Percentiles rank a stretch among this genome's conserved stretches.
These are phyloP conservation scores for Saccharomycopsis oosterbeekiorum DNA, from an alignment of 805 yeast genomes.

Conservation along the genomic window DNA sequence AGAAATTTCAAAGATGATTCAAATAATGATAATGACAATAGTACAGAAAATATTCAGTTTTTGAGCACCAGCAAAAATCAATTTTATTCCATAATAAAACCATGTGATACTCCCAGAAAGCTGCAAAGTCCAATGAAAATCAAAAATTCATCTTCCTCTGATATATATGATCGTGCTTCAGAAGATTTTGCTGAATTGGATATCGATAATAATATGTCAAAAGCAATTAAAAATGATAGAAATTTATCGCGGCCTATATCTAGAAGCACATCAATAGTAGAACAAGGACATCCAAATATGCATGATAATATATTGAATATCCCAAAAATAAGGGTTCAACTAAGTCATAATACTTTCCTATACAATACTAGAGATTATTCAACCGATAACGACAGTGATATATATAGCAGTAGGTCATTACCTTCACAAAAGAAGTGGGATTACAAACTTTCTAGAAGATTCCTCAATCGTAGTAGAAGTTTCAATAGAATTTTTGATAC, in stretches of 20 bases:
- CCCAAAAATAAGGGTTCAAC: background rate
- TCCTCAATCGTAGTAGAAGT: slow-evolving; percentile 6
- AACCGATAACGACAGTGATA: slow-evolving; percentile 1
- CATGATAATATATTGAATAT: background rate
- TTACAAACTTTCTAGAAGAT: background rate
- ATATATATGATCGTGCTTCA: background rate
- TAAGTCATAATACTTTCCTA: no score
- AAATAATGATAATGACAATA: background rate
- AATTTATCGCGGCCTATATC: background rate
- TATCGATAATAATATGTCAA: background rate
- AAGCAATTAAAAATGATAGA: background rate
- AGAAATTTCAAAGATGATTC: background rate
- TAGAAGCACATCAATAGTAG: slow-evolving; percentile 12
- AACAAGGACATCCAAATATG: background rate
- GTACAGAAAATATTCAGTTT: background rate
- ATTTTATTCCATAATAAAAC: background rate
- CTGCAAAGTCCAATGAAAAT: background rate
- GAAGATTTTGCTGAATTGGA: background rate
- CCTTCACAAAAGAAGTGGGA: slow-evolving; percentile 1
- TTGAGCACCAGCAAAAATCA: background rate
- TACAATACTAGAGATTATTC: no score
- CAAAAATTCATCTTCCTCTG: background rate
- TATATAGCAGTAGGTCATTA: slow-evolving; percentile 6
- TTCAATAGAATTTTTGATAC: slow-evolving; percentile 8
- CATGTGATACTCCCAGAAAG: background rate